Percentiles rank a stretch among this genome's conserved stretches.
phyloP scores from a whole-genome alignment of 371 early-diverging fungal genomes.

The Saksenaea vasiformis region DNA sequence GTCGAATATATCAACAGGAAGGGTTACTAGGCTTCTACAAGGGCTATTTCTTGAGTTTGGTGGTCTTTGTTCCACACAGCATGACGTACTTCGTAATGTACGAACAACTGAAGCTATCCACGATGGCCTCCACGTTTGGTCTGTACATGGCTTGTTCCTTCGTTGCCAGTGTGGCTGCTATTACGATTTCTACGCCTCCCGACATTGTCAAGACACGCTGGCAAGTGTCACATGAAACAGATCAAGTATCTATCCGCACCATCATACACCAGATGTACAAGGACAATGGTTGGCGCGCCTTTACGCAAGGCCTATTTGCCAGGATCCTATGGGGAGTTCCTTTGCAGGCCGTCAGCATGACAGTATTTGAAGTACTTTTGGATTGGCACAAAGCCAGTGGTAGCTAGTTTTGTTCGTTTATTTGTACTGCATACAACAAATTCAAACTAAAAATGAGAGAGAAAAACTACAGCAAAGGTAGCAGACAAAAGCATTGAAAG shows the following conservation, averaged over 20 bases:
- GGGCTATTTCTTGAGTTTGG: slow-evolving; percentile 74
- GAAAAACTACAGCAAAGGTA: neutral
- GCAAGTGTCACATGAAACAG: slow-evolving; percentile 61
- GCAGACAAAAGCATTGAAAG: neutral
- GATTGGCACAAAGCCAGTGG: slow-evolving; percentile 17
- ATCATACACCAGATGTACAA: slow-evolving; percentile 61
- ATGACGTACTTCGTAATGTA: slow-evolving; percentile 77
- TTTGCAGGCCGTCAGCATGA: slow-evolving; percentile 70
- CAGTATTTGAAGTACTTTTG: slow-evolving; percentile 76
- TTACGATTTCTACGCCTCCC: slow-evolving; percentile 63
- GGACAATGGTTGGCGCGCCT: slow-evolving; percentile 65
- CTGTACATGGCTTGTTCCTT: slow-evolving; percentile 64
- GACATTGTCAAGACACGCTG: slow-evolving; percentile 87
- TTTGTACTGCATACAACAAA: neutral
- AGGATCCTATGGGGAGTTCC: slow-evolving; percentile 76
- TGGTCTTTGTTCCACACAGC: slow-evolving; percentile 71
- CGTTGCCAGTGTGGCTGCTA: slow-evolving; percentile 61
- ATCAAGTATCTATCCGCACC: slow-evolving; percentile 30
- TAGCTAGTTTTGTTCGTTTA: neutral
- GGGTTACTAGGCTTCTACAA: slow-evolving; percentile 62
- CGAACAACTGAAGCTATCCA: slow-evolving; percentile 68
- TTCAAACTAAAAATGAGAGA: neutral
- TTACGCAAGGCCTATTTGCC: slow-evolving; percentile 66
- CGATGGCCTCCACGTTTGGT: slow-evolving; percentile 22
- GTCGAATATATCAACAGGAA: neutral